These are phyloP conservation scores for Ogataea corticis DNA, from an alignment of 805 yeast species.

Conservation along the genomic window DNA sequence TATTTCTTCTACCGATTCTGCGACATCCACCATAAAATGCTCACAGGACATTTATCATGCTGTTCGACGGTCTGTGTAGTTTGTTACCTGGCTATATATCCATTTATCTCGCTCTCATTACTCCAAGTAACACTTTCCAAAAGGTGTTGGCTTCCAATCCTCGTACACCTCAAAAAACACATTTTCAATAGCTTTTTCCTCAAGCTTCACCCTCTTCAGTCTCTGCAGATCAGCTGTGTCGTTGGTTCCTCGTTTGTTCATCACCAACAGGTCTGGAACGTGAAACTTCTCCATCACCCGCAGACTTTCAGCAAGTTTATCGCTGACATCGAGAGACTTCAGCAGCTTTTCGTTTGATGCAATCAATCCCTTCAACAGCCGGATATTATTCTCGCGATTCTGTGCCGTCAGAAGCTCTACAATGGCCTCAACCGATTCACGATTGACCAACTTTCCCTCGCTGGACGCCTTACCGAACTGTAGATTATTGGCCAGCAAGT, in stretches of 20 bases:
- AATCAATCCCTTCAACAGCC: slow-evolving; percentile 9
- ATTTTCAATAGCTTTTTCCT: slow-evolving; percentile 1
- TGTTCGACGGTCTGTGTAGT: too few species aligned
- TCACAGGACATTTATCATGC: too few species aligned
- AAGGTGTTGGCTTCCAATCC: slow-evolving; percentile 56
- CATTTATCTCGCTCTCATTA: too few species aligned
- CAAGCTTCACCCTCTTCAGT: background rate
- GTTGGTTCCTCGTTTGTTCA: slow-evolving; percentile 5
- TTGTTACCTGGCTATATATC: too few species aligned
- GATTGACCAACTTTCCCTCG: slow-evolving; percentile 20
- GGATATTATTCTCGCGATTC: slow-evolving; percentile 6
- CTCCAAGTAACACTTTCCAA: slow-evolving; percentile 38
- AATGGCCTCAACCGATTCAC: slow-evolving; percentile 11
- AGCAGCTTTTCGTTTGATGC: slow-evolving; percentile 10
- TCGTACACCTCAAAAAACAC: slow-evolving; percentile 35
- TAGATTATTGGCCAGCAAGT: slow-evolving; percentile 19
- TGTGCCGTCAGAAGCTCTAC: slow-evolving; percentile 13
- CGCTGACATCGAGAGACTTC: slow-evolving; percentile 9
- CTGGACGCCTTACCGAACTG: slow-evolving; percentile 24
- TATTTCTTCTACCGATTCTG: too few species aligned
- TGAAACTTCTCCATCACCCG: slow-evolving; percentile 24
- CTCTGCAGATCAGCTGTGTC: background rate
- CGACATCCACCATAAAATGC: too few species aligned
- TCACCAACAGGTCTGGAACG: slow-evolving; percentile 16
- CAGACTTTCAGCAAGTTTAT: slow-evolving; percentile 19